These are phyloP conservation scores for Sequoia sempervirens DNA, from an alignment of 75 land plant genomes.

Conservation along the genomic window DNA sequence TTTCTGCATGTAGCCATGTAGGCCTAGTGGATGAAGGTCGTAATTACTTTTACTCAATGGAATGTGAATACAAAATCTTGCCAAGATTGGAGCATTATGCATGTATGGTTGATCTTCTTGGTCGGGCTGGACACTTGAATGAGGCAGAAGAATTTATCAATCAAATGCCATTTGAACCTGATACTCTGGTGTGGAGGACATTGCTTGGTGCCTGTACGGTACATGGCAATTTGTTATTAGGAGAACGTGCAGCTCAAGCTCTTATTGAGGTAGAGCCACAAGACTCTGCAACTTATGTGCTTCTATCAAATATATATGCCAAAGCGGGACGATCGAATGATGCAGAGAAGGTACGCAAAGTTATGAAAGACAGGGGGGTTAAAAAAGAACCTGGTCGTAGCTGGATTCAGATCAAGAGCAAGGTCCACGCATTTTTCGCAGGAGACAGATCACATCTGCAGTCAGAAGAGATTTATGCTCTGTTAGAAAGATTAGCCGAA, in stretches of 20 bases:
- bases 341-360: constrained; percentile 36
- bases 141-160: constrained; percentile 44
- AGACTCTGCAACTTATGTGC: constrained; percentile 47
- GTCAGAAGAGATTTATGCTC: constrained; percentile 34
- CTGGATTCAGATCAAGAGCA: constrained; percentile 46
- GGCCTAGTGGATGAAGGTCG: constrained; percentile 58
- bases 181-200: constrained; percentile 58
- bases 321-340: constrained; percentile 34
- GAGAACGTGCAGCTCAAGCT: constrained; percentile 42
- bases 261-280: constrained; percentile 53
- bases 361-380: constrained; percentile 42
- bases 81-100: constrained; percentile 59
- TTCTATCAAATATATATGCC: constrained; percentile 66
- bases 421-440: constrained; percentile 54
- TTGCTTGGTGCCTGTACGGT: constrained; percentile 63
- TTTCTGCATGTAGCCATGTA: constrained; percentile 62
- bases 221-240: constrained; percentile 47
- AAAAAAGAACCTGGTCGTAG: constrained; percentile 62
- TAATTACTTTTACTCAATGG: constrained; percentile 32
- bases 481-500: constrained; percentile 19
- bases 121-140: constrained; percentile 46
- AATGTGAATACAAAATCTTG: constrained; percentile 17
- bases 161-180: constrained; percentile 57
- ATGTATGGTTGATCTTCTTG: constrained; percentile 60
- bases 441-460: constrained; percentile 46